Percentiles rank a stretch among this genome's conserved stretches.
phyloP scores from a whole-genome alignment of 768 basidiomycete genomes.

The Mycena latifolia region DNA sequence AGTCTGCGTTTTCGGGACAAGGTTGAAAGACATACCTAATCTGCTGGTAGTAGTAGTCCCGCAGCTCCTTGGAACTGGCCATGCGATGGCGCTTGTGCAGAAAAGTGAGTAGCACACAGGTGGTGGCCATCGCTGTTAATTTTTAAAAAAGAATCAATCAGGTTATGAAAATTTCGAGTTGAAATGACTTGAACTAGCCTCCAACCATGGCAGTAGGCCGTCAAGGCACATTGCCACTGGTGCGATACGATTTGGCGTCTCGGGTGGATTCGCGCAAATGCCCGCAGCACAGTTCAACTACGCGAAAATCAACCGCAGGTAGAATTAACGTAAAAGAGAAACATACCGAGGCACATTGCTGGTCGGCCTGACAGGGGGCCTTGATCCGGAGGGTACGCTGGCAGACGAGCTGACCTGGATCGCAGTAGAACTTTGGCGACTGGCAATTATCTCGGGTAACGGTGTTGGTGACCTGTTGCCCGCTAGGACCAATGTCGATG shows the following conservation, averaged over 20 bases:
- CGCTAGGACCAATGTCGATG: slow-evolving; percentile 56
- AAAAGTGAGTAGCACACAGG: slow-evolving; percentile 51
- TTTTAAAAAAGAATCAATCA: too few species aligned
- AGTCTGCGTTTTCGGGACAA: neutral
- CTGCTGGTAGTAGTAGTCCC: slow-evolving; percentile 65
- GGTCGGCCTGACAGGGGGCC: slow-evolving; percentile 59
- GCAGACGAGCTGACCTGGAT: slow-evolving; percentile 57
- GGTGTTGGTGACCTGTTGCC: slow-evolving; percentile 57
- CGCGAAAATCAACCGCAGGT: neutral
- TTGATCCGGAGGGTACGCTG: slow-evolving; percentile 57
- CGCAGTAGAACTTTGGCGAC: slow-evolving; percentile 67
- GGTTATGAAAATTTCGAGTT: neutral
- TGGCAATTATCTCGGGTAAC: slow-evolving; percentile 73
- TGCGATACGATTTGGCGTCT: slow-evolving; percentile 51
- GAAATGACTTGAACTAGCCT: slow-evolving; percentile 45
- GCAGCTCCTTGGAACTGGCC: slow-evolving; percentile 52
- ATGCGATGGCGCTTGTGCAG: slow-evolving; percentile 57
- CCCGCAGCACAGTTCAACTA: slow-evolving; percentile 48
- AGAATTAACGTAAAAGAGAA: neutral
- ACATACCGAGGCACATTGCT: slow-evolving; percentile 63
- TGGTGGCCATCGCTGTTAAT: slow-evolving; percentile 52
- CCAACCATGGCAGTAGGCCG: slow-evolving; percentile 50
- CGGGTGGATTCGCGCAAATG: slow-evolving; percentile 50
- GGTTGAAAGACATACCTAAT: slow-evolving; percentile 44
- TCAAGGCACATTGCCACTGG: slow-evolving; percentile 60